Conservation (phyloP, 768 basidiomycete genomes). For the Cyclocybe cylindracea region DNA sequence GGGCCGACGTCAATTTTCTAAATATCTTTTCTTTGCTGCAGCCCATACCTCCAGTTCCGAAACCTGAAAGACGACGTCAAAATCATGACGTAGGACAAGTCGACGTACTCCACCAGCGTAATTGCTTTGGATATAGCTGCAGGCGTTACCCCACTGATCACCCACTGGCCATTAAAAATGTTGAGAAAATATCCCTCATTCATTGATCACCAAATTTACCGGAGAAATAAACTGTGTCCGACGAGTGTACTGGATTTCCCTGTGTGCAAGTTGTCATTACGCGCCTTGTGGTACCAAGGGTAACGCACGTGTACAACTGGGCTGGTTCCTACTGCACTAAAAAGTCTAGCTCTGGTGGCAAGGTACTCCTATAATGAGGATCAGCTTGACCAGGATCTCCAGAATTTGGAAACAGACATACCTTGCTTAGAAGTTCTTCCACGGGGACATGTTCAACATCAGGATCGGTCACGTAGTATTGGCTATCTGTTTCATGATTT, state of each 20-base stretch:
- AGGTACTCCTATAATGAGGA: slow-evolving; percentile 70
- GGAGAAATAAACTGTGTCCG: slow-evolving; percentile 95
- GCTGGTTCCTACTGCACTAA: slow-evolving; percentile 68
- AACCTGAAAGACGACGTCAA: slow-evolving; percentile 47
- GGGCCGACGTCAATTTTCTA: background rate
- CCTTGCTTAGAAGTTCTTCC: slow-evolving; percentile 82
- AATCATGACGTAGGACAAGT: background rate
- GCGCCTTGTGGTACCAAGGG: background rate
- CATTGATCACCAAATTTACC: slow-evolving; percentile 38
- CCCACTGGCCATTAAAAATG: slow-evolving; percentile 46
- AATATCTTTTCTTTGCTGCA: too few relatives aligned
- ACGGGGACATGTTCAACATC: slow-evolving; percentile 78
- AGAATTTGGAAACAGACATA: slow-evolving; percentile 22
- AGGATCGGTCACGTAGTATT: slow-evolving; percentile 93
- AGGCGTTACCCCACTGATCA: slow-evolving; percentile 88
- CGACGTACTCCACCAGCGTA: slow-evolving; percentile 61
- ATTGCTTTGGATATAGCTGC: slow-evolving; percentile 88
- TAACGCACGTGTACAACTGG: slow-evolving; percentile 55
- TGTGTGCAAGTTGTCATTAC: slow-evolving; percentile 23
- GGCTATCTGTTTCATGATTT: slow-evolving; percentile 55
- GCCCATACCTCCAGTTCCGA: slow-evolving; percentile 78
- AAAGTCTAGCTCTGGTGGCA: slow-evolving; percentile 72
- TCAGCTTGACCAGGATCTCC: background rate
- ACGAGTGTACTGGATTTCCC: slow-evolving; percentile 82
- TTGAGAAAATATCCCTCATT: background rate